Evolutionary conservation across 2,329 filamentous ascomycete genomes (phyloP), one percentile per base, ranked within the genome.

Genomic region (Myriosclerotinia scirpicola): DNA sequence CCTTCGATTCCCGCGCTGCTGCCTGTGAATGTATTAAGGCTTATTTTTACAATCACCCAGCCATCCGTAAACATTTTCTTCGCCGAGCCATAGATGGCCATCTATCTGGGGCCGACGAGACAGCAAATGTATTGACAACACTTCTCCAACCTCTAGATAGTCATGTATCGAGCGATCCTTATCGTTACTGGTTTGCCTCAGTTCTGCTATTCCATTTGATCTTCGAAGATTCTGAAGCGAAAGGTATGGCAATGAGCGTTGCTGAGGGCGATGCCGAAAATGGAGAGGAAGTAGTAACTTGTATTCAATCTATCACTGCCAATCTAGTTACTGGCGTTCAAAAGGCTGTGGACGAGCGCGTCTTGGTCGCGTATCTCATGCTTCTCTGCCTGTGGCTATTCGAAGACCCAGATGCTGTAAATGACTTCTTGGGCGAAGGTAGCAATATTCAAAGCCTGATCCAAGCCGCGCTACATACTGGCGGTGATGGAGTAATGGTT

Each of bases 211-310:
- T 97, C 72, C 93, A 98, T 73, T 82, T 99, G 14, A 79, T 98
- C 22, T 90, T 89, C 69, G 91, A 96, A 68, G 90, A 95, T 71
- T 80, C 86, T 4, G 86, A 91, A 70, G 91, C 91, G 1, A 98
- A 98, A 76, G 83, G 84, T 7, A 83, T 90, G 60, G 88, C 93
- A 22, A 92, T 96, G 84, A 84, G 85, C 30, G 88, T 99, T 26
- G 92, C 88, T 0, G 94, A 98, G 78, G 95, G 95, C 14, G 92
- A 98, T 77, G 91, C 91, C 30, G 88, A 90, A 44, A 91, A 84
- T 71, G 95, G 94, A 5, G 95, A 99, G 79, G 95, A 99, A 78
- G 92, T 97, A 15, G 90, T 99, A 15, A 97, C 94, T 0, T 92
- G 92, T 74, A 92, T 99, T 61, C 95, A 99, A 77, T 90, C 89